phyloP scores from a whole-genome alignment of 73 alveolate species.

The Paramecium bursaria region DNA sequence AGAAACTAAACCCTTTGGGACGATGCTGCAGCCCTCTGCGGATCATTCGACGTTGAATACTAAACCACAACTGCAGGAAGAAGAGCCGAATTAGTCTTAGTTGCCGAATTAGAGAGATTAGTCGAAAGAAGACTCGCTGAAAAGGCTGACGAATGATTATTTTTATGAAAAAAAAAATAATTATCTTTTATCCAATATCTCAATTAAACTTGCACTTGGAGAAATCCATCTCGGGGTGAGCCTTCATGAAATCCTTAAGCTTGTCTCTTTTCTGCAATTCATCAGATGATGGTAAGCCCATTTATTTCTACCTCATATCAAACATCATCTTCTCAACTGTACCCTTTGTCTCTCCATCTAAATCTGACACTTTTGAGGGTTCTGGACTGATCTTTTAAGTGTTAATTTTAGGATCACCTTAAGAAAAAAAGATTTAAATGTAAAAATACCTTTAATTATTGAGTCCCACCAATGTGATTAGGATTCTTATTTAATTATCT shows the following conservation, averaged over 20 bases:
- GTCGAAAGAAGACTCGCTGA: conserved; percentile 66
- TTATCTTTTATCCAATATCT: no score
- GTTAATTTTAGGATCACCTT: conserved; percentile 87
- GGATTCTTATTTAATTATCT: conserved; percentile 83
- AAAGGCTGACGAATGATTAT: no score
- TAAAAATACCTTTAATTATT: conserved; percentile 71
- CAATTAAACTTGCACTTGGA: conserved; percentile 92
- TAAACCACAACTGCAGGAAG: conserved; percentile 22
- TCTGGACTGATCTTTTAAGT: conserved; percentile 96
- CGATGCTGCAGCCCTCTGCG: conserved; percentile 56
- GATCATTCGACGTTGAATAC: conserved; percentile 58
- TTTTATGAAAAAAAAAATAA: no score
- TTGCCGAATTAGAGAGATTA: conserved; percentile 57
- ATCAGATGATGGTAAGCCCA: conserved; percentile 96
- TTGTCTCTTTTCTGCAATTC: conserved; percentile 88
- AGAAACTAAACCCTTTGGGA: conserved; percentile 59
- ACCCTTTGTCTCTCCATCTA: conserved; percentile 95
- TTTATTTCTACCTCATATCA: conserved; percentile 92
- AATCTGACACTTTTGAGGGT: conserved; percentile 92
- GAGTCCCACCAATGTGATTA: conserved; percentile 96
- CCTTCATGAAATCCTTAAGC: conserved; percentile 92
- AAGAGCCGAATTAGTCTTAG: conserved; percentile 55
- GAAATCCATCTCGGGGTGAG: conserved; percentile 99
- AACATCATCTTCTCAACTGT: conserved; percentile 99
- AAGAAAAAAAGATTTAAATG: not conserved